Conservation (phyloP, 1,284 basidiomycete species). For the Puccinia sorghi region DNA sequence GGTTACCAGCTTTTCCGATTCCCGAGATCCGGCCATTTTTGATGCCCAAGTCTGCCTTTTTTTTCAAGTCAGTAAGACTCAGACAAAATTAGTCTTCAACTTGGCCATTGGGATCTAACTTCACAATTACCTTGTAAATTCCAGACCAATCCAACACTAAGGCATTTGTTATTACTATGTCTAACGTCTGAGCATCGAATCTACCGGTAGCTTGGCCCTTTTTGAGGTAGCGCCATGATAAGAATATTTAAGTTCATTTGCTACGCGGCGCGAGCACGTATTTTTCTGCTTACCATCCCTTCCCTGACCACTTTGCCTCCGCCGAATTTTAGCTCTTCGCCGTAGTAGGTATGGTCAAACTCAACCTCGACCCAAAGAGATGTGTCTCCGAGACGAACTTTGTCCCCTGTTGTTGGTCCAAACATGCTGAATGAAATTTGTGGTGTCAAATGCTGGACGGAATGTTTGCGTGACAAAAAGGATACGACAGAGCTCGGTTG, state of each 20-base stretch:
- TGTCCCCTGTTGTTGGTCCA: constrained; percentile 90
- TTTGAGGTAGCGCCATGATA: constrained; percentile 49
- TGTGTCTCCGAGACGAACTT: constrained; percentile 84
- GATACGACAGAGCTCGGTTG: background rate
- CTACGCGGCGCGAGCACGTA: background rate
- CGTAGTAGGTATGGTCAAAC: constrained; percentile 76
- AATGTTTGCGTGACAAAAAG: background rate
- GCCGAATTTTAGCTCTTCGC: constrained; percentile 97
- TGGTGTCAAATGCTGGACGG: background rate
- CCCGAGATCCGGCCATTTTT: constrained; percentile 79
- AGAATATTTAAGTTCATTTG: background rate
- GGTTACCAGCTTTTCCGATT: constrained; percentile 96
- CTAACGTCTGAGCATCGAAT: constrained; percentile 70
- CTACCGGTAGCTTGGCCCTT: constrained; percentile 78
- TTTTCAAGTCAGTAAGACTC: background rate
- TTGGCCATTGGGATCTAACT: background rate
- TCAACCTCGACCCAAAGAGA: constrained; percentile 91
- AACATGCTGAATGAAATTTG: constrained; percentile 68
- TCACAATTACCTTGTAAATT: constrained; percentile 76
- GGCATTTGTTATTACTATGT: constrained; percentile 91
- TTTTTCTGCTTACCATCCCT: constrained; percentile 66
- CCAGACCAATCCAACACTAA: constrained; percentile 93
- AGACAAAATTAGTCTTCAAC: background rate
- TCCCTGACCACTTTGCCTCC: constrained; percentile 94
- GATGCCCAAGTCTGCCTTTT: constrained; percentile 91